These are phyloP conservation scores for Ensete glaucum DNA, from an alignment of 176 grass and related monocot species.

Conservation along the genomic window DNA sequence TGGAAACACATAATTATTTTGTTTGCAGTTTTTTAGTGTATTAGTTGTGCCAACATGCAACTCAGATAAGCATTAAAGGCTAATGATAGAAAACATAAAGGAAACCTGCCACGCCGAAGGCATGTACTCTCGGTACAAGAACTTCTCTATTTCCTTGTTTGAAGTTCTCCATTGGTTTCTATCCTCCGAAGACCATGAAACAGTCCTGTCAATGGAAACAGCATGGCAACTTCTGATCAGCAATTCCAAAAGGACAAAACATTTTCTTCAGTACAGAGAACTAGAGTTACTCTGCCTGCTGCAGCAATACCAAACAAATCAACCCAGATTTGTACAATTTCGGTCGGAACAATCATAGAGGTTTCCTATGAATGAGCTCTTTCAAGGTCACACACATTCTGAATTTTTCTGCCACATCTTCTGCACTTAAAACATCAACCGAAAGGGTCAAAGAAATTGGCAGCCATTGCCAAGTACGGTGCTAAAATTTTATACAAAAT, in stretches of 20 bases:
- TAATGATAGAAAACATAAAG: neutral
- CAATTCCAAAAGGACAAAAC: neutral
- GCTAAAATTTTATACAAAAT: too few species aligned
- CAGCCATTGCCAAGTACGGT: too few species aligned
- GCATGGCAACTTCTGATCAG: neutral
- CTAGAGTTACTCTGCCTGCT: neutral
- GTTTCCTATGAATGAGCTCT: too few species aligned
- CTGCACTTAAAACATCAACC: too few species aligned
- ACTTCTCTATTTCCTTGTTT: slow-evolving; percentile 27
- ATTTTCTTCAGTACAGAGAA: neutral
- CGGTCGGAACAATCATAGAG: too few species aligned
- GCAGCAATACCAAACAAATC: too few species aligned
- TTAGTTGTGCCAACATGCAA: too few species aligned
- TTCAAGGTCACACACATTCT: too few species aligned
- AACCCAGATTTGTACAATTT: too few species aligned
- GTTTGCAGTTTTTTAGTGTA: too few species aligned
- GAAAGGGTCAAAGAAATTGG: too few species aligned
- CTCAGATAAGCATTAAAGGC: neutral
- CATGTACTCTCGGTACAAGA: slow-evolving; percentile 60
- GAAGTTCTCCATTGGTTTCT: slow-evolving; percentile 24
- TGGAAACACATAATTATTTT: neutral
- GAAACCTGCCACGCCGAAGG: slow-evolving; percentile 67
- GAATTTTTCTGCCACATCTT: too few species aligned
- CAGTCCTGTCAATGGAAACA: slow-evolving; percentile 31
- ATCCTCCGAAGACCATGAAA: slow-evolving; percentile 22